Conservation (phyloP, 2,329 filamentous ascomycete species). For the Dothideomycetidae sp. region DNA sequence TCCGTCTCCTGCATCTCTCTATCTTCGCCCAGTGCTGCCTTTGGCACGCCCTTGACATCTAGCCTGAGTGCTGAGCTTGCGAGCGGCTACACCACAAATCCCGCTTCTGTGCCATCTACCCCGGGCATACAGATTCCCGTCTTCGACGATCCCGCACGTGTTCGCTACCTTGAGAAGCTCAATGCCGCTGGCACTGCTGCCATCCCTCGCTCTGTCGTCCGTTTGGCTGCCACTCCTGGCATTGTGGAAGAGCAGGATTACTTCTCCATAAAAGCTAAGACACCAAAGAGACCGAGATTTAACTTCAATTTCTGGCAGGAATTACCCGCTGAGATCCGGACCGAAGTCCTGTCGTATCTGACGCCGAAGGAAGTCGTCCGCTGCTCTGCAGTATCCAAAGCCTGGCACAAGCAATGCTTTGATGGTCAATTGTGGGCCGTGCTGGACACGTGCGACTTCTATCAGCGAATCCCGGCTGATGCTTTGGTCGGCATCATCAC, state of each 20-base stretch:
- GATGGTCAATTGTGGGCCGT: slow-evolving; percentile 88
- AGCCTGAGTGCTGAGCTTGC: slow-evolving; percentile 44
- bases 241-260: slow-evolving; percentile 19
- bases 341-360: slow-evolving; percentile 63
- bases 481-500: slow-evolving; percentile 75
- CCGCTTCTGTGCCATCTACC: slow-evolving; percentile 37
- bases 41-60: slow-evolving; percentile 39
- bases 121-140: slow-evolving; percentile 32
- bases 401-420: slow-evolving; percentile 72
- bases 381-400: slow-evolving; percentile 60
- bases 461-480: slow-evolving; percentile 70
- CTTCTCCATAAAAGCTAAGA: slow-evolving; percentile 18
- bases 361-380: slow-evolving; percentile 68
- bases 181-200: slow-evolving; percentile 36
- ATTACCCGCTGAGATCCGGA: slow-evolving; percentile 69
- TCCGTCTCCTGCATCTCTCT: slow-evolving; percentile 53
- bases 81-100: slow-evolving; percentile 41
- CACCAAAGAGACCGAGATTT: slow-evolving; percentile 21
- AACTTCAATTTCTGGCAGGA: slow-evolving; percentile 60
- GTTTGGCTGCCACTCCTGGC: slow-evolving; percentile 17
- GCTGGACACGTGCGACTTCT: slow-evolving; percentile 69
- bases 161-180: slow-evolving; percentile 37
- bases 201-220: slow-evolving; percentile 38
- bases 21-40: slow-evolving; percentile 35
- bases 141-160: slow-evolving; percentile 40